Evolutionary conservation across 345 rosid species (phyloP).

Genomic region (Murraya paniculata): DNA sequence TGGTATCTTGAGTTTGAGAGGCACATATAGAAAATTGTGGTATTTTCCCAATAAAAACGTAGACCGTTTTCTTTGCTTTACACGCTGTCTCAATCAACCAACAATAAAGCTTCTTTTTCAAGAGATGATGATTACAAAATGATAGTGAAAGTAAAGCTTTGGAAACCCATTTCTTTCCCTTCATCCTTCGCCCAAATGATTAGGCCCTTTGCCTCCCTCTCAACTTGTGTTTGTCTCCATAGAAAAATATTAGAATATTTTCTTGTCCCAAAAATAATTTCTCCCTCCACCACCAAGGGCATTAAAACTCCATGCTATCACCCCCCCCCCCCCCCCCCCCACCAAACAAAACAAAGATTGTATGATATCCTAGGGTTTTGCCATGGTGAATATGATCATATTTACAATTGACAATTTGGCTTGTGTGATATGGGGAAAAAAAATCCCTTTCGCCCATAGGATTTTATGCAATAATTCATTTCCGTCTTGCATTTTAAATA

Average conservation of each 20-base stretch:
- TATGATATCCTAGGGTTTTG: too few species aligned
- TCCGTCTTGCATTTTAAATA: too few species aligned
- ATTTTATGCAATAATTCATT: too few species aligned
- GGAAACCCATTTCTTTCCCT: slow-evolving; percentile 28
- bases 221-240: slow-evolving; percentile 16
- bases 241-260: neutral
- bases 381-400: too few species aligned
- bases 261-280: neutral
- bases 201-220: slow-evolving; percentile 19
- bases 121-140: slow-evolving; percentile 38
- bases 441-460: too few species aligned
- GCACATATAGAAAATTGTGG: neutral
- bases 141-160: slow-evolving; percentile 35
- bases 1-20: neutral
- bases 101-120: slow-evolving; percentile 40
- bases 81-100: slow-evolving; percentile 17
- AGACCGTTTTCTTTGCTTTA: neutral
- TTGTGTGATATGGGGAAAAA: too few species aligned
- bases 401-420: too few species aligned
- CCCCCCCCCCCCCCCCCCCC: too few species aligned
- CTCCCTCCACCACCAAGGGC: neutral
- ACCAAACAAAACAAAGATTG: neutral
- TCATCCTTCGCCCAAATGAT: slow-evolving; percentile 37
- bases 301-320: slow-evolving; percentile 10
- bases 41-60: slow-evolving; percentile 2